These are phyloP conservation scores for Cercospora nicotianae DNA, from an alignment of 2,329 filamentous ascomycete genomes.

Conservation along the genomic window DNA sequence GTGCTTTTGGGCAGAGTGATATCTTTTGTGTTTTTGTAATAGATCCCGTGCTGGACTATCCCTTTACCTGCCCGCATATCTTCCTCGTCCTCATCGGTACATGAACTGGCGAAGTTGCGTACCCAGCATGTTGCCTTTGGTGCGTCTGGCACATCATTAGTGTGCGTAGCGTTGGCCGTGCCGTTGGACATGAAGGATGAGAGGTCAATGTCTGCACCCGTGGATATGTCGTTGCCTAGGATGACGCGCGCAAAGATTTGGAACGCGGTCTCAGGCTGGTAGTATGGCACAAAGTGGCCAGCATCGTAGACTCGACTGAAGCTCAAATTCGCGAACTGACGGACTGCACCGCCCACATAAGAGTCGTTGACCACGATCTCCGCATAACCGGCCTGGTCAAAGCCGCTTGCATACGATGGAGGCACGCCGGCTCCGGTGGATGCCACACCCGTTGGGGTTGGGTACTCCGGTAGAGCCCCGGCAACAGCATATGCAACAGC, in stretches of 20 bases:
- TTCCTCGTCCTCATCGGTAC: slow-evolving; percentile 52
- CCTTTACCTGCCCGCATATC: slow-evolving; percentile 54
- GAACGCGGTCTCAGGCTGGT: slow-evolving; percentile 55
- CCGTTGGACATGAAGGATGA: slow-evolving; percentile 52
- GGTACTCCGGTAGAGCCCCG: slow-evolving; percentile 25
- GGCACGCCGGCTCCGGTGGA: slow-evolving; percentile 15
- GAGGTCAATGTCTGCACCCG: slow-evolving; percentile 52
- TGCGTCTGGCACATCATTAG: slow-evolving; percentile 46
- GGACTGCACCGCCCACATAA: slow-evolving; percentile 69
- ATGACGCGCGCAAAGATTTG: slow-evolving; percentile 56
- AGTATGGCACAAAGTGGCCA: slow-evolving; percentile 55
- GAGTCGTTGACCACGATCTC: slow-evolving; percentile 67
- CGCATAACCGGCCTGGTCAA: slow-evolving; percentile 68
- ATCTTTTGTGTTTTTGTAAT: slow-evolving; percentile 47
- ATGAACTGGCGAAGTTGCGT: slow-evolving; percentile 54
- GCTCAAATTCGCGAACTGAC: slow-evolving; percentile 70
- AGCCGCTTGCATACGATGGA: slow-evolving; percentile 53
- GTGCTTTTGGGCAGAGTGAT: slow-evolving; percentile 40
- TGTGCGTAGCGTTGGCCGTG: slow-evolving; percentile 57
- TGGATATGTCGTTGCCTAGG: slow-evolving; percentile 51
- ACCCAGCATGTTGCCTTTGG: slow-evolving; percentile 62
- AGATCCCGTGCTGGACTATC: slow-evolving; percentile 60
- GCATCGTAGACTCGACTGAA: slow-evolving; percentile 55
- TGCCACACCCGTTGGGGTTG: slow-evolving; percentile 17
- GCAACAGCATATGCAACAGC: slow-evolving; percentile 27